Base-by-base conservation (phyloP, 2,329 filamentous ascomycete genomes). In the Aspergillus piperis region DNA sequence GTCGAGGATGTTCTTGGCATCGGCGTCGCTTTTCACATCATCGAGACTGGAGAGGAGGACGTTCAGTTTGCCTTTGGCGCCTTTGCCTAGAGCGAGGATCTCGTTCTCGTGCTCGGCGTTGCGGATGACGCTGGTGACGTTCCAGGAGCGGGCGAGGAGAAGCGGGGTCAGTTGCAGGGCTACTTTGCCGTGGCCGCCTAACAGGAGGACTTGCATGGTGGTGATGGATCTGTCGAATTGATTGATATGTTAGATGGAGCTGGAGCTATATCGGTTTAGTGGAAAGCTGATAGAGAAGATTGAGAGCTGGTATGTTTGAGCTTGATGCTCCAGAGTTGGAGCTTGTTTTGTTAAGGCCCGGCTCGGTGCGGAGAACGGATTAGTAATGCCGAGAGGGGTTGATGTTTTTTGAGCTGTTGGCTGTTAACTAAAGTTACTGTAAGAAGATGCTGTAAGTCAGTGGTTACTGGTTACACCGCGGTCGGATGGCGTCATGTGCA, bases 101-200 rank as follows among this genome's bases (percentile, higher is more conserved):
- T 86, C 79, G 3, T 80, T 71, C 47, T 84, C 82, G 66, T 95
- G 91, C 0, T 87, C 86, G n/a, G 85, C 79, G 64, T 87, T 85
- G 69, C 91, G 89, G 73, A 96, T 88, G 62, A 95, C 80, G 73
- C 88, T 91, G 61, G 89, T 92, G 57, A 96, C 89, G 65, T 85
- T 86, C 89, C 90, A 94, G 36, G 85, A 86, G 65, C 88, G 86
- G 54, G 86, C 82, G 44, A 95, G 85, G 7, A 96, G 86, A 61
- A 93, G 83, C 1, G 89, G 90, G 8, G 91, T 95, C 41, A 95
- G 83, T 47, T 88, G 78, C 60, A 90, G 86, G 66, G 90, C 85
- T 61, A 95, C 77, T 73, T 92, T 91, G 78, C 91, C 91, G 79
- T 93, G 90, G 69, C 91, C 91, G 70, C 91, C 91, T 64, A 95